Percentiles rank a stretch among this genome's conserved stretches.
These are phyloP conservation scores for Fusarium subtropicale DNA, from an alignment of 2,329 filamentous ascomycete species.

Conservation along the genomic window DNA sequence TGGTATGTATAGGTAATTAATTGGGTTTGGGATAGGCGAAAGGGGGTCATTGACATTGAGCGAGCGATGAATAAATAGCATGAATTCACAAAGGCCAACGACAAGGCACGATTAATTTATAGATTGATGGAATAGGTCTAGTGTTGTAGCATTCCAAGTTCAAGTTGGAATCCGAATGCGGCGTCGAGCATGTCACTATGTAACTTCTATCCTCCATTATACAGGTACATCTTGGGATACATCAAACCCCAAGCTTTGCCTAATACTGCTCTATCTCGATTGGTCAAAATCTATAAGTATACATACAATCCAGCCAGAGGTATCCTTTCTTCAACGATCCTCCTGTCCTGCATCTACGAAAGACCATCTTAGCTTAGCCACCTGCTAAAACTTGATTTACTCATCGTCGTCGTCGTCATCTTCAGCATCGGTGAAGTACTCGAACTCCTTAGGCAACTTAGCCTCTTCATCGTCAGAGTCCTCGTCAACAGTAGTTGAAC, in stretches of 20 bases:
- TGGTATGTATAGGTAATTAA: neutral
- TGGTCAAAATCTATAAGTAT: slow-evolving; percentile 41
- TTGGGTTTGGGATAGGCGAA: slow-evolving; percentile 5
- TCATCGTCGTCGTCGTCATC: slow-evolving; percentile 52
- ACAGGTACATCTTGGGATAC: slow-evolving; percentile 34
- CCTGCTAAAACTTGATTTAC: neutral
- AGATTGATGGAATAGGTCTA: neutral
- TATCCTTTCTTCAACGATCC: neutral
- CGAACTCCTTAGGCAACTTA: slow-evolving; percentile 76
- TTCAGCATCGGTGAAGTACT: slow-evolving; percentile 77
- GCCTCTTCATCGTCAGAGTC: slow-evolving; percentile 82
- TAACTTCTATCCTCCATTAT: slow-evolving; percentile 36
- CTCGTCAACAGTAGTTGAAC: slow-evolving; percentile 88
- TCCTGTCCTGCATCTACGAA: neutral
- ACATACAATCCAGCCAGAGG: slow-evolving; percentile 41
- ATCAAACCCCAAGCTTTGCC: slow-evolving; percentile 35
- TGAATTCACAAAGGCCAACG: neutral
- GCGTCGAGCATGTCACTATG: neutral
- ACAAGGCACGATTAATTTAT: neutral
- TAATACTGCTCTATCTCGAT: slow-evolving; percentile 29
- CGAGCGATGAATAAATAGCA: neutral
- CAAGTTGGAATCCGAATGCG: neutral
- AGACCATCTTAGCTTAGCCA: neutral
- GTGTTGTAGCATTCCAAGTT: neutral
- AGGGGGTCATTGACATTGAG: slow-evolving; percentile 2